Evolutionary conservation across 2,329 filamentous ascomycete species (phyloP), one percentile per base, ranked within the genome.

Genomic region (Penicillium sp.): DNA sequence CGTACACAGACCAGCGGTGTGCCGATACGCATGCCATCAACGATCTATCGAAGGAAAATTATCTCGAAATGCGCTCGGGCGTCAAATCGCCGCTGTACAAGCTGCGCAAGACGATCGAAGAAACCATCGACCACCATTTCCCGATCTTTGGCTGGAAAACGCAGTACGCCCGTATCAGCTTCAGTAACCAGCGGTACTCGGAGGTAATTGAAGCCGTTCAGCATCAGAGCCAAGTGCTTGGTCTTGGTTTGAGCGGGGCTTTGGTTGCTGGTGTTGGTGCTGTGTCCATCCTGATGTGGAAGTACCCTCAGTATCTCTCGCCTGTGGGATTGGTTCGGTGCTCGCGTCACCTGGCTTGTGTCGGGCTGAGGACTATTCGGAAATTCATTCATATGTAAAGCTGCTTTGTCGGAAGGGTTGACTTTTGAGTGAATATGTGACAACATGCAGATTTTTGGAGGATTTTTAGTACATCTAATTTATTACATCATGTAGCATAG

Each of bases 81-180:
- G 94, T 97, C 9, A 85, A 89, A 39, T 91, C 87, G 0, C 87
- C 84, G 0, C 69, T 88, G 0, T 97, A 97, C 69, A 83, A 88
- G 34, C 72, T 94, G 10, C 85, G 94, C 55, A 99, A 99, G 75
- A 87, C 81, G 63, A 78, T 97, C 15, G 94, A 99, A 70, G 94
- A 99, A 77, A 84, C 83, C 34, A 78, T 97, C 51, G 90, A 88
- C 51, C 83, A 89, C 15, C 87, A 89, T 66, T 69, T 95, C 2
- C 94, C 94, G 0, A 78, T 82, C 27, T 75, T 92, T 13, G 94
- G 93, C 0, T 97, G 93, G 87, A 86, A 88, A 70, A 99, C 94
- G 2, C 91, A 96, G 76, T 99, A 99, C 71, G 87, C 89, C 0
- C 84, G 93, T 21, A 88, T 99, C 9, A 96, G 92, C 65, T 99